These are phyloP conservation scores for Rhizopogon vulgaris DNA, from an alignment of 768 basidiomycete genomes.

Conservation along the genomic window DNA sequence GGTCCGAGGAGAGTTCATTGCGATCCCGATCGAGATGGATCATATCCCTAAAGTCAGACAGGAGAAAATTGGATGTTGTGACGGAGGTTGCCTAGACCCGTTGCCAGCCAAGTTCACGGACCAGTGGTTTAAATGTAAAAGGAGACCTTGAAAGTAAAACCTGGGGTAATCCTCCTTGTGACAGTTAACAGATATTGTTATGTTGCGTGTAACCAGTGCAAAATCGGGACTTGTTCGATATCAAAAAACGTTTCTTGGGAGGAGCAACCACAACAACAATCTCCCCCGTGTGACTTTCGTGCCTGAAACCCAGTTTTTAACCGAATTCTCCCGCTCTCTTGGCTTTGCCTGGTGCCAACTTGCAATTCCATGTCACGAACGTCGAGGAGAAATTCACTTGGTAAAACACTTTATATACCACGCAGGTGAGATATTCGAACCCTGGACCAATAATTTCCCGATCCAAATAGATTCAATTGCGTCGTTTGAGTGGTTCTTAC, in stretches of 20 bases:
- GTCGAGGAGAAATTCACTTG: no score
- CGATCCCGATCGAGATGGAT: constrained; percentile 51
- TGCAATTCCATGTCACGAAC: no score
- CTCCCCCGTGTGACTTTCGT: constrained; percentile 21
- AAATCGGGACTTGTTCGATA: constrained; percentile 25
- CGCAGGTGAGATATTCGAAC: no score
- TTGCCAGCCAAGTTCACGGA: background rate
- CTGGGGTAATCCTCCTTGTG: constrained; percentile 5
- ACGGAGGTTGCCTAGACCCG: background rate
- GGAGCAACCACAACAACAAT: constrained; percentile 9
- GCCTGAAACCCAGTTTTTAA: constrained; percentile 4
- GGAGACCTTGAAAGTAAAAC: background rate
- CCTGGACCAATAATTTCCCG: no score
- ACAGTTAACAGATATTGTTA: constrained; percentile 17
- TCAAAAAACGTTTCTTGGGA: constrained; percentile 22
- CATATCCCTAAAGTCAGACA: constrained; percentile 26
- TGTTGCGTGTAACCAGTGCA: constrained; percentile 21
- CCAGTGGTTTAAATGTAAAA: background rate
- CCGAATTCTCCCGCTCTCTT: background rate
- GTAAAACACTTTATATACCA: no score
- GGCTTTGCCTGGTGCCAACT: no score
- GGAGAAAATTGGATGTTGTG: background rate
- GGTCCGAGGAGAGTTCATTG: constrained; percentile 31
- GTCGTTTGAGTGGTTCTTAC: no score
- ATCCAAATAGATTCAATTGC: no score